Evolutionary conservation across 2,329 filamentous ascomycete species (phyloP).

Genomic region (Colletotrichum gloeosporioides): DNA sequence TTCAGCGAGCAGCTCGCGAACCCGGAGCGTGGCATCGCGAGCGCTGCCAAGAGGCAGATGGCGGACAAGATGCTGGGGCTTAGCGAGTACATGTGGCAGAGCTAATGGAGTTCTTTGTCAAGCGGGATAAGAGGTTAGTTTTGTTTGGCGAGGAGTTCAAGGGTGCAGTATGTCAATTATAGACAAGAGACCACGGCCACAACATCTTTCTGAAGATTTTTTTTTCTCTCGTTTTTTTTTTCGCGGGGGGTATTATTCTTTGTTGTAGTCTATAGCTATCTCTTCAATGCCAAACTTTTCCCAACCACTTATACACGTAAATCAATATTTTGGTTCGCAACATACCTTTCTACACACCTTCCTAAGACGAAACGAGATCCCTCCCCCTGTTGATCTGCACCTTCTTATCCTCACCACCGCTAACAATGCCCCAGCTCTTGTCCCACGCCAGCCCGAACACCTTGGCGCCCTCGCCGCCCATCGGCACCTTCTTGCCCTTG

Average conservation of each 20-base stretch:
- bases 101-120: conserved; percentile 26
- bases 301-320: conserved; percentile 9
- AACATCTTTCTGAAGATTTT: not conserved
- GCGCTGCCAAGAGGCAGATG: conserved; percentile 71
- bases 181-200: not conserved
- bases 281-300: conserved; percentile 19
- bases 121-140: not conserved
- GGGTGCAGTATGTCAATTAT: not conserved
- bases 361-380: conserved; percentile 47
- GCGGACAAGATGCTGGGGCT: conserved; percentile 73
- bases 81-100: conserved; percentile 77
- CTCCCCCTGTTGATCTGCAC: conserved; percentile 86
- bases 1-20: conserved; percentile 72
- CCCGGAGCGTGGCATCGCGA: conserved; percentile 70
- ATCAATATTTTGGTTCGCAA: not conserved
- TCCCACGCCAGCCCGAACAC: conserved; percentile 92
- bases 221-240: not conserved
- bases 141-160: conserved; percentile 10
- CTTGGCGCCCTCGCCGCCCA: conserved; percentile 84
- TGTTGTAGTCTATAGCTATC: conserved; percentile 16
- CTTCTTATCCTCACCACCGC: conserved; percentile 89
- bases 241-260: conserved; percentile 20
- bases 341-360: not conserved
- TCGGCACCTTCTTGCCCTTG: conserved; percentile 66
- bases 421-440: conserved; percentile 84